Evolutionary conservation across 1,284 basidiomycete species (phyloP), one percentile per base, ranked within the genome.

Genomic region (Cutaneotrichosporon sp.): DNA sequence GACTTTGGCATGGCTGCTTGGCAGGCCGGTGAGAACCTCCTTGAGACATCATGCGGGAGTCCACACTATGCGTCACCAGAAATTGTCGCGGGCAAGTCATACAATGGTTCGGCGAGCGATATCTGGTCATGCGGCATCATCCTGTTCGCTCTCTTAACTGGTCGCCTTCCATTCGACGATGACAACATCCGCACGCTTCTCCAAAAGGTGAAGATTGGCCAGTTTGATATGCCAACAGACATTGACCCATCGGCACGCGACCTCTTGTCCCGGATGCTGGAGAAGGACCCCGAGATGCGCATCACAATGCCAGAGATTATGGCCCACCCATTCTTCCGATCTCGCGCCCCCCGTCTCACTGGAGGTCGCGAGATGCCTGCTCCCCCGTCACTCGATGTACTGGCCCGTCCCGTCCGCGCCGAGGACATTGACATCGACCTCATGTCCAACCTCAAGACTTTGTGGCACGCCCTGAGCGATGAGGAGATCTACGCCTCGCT

Each of bases 1-100:
- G 96, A 98, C 77, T 99, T 98, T 75, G 94, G 96, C 17, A 94
- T 98, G 90, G 96, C 96, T 2, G 87, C 88, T n/a, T 92, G 90
- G 84, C 87, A 89, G 63, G 71, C 71, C 11, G 81, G 82, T 8
- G 75, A 76, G 59, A 57, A 68, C 48, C 69, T 96, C 72, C 83
- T 97, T 43, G 90, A 97, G 78, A 98, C 94, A 3, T 91, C 87
- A 69, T 98, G 96, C 67, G 96, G 96, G 14, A 90, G 87, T 58
- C 96, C 96, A 47, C 96, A 99, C 76, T 99, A 99, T 63, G 96
- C 94, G 14, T 90, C 87, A 62, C 96, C 96, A 3, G 96, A 99
- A 76, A 94, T 99, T 65, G 92, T 98, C 54, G 89, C 91, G 74
- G 90, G 90, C 17, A 79, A 82, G 53, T 84, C 86, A 24, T 99